Base-by-base conservation (phyloP, 495 filamentous ascomycete species). In the Astrothelium macrocarpum region DNA sequence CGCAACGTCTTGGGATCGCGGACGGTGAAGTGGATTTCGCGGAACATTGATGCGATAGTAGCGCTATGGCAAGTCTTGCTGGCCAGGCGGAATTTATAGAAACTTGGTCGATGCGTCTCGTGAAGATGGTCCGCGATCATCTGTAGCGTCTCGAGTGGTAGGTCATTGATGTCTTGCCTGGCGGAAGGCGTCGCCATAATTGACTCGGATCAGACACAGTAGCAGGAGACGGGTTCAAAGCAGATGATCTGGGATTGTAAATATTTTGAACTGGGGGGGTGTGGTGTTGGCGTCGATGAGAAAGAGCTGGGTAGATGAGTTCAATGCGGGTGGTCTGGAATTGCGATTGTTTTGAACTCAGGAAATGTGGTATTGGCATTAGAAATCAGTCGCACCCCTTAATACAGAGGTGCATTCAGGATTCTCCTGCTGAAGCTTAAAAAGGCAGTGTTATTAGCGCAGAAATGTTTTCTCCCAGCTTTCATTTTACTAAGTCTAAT, bases 51-150 rank as follows among this genome's bases (percentile, higher is more conserved):
- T 61, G 39, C 53, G 42, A 32, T 61, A 65, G 63, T 32, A 49
- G 63, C 63, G 14, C 39, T 56, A 34, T 65, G 59, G 59, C 63
- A 65, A 65, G 63, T 39, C 63, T 65, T 61, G 59, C 63, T 65
- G 23, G 63, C 45, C 32, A 65, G 45, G 31, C 63, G 36, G 32
- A 65, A 65, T 2, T 39, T 45, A 46, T 26, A 65, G 61, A 65
- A 59, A 28, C 59, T 65, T 39, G 63, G 63, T 59, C 63, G 63
- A 65, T 65, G 63, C 31, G 61, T n/a, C 32, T 43, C 53, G 49
- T 65, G 58, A 59, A 65, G 58, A 53, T 32, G 56, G 61, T 16
- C 63, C 56, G 58, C 63, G 56, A 65, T 65, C 26, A 39, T 45
- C 63, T 61, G 63, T 59, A 34, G 59, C 53, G 56, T 53, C 31